Conservation (phyloP, 1,139 yeast genomes). For the Suhomyces bokatorum region DNA sequence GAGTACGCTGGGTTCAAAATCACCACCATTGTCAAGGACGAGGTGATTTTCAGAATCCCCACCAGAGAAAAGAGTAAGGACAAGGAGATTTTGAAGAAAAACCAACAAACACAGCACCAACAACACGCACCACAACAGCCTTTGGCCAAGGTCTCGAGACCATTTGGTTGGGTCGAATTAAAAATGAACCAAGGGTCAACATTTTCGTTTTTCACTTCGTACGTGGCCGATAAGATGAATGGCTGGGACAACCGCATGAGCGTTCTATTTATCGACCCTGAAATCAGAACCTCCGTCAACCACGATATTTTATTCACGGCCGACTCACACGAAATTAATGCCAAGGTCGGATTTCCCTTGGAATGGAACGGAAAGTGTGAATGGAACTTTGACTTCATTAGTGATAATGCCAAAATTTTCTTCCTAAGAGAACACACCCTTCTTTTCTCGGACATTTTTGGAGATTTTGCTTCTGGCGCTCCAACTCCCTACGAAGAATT, state of each 20-base stretch:
- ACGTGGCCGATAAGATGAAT: constrained; percentile 46
- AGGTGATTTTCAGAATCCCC: constrained; percentile 72
- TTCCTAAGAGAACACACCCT: constrained; percentile 82
- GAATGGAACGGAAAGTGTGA: constrained; percentile 76
- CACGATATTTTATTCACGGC: constrained; percentile 78
- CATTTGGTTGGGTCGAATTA: constrained; percentile 92
- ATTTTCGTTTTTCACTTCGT: constrained; percentile 48
- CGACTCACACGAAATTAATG: constrained; percentile 54
- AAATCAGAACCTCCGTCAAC: constrained; percentile 79
- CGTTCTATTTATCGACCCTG: constrained; percentile 56
- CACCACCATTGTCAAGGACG: constrained; percentile 59
- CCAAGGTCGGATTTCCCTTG: constrained; percentile 68
- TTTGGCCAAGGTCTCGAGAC: constrained; percentile 40
- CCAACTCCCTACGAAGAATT: constrained; percentile 73
- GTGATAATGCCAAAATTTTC: constrained; percentile 59
- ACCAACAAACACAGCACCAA: constrained; percentile 6
- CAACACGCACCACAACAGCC: constrained; percentile 11
- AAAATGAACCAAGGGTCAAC: constrained; percentile 58
- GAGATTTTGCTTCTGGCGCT: constrained; percentile 78
- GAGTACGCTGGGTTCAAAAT: constrained; percentile 57
- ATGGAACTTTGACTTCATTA: constrained; percentile 62
- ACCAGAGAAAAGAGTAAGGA: constrained; percentile 85
- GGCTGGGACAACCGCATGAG: constrained; percentile 63
- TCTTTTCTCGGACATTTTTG: constrained; percentile 67
- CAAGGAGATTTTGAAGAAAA: constrained; percentile 28